Evolutionary conservation across 495 filamentous ascomycete species (phyloP).

Genomic region (Xylaria bambusicola): DNA sequence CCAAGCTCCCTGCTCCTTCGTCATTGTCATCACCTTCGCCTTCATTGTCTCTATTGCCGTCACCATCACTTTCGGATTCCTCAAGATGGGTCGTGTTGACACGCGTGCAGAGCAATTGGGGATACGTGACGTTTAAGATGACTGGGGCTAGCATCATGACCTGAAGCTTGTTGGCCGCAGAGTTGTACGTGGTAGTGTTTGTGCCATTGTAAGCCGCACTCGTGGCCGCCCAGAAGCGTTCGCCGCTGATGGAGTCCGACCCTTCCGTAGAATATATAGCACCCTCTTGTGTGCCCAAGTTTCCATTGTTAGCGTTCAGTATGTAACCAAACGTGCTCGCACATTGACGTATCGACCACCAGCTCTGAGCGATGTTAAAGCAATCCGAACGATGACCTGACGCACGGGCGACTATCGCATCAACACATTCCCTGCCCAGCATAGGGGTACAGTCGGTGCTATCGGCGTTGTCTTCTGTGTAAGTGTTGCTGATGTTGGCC

Average conservation of each 20-base stretch:
- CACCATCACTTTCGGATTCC: neutral
- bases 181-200: neutral
- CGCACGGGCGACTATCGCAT: neutral
- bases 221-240: neutral
- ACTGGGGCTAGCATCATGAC: conserved; percentile 7
- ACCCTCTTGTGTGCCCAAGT: neutral
- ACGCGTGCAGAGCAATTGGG: neutral
- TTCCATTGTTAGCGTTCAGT: conserved; percentile 28
- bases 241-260: neutral
- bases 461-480: neutral
- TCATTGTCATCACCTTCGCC: too few relatives aligned
- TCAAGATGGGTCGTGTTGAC: neutral
- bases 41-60: too few relatives aligned
- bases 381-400: neutral
- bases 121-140: conserved; percentile 19
- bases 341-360: neutral
- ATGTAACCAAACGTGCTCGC: conserved; percentile 28
- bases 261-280: too few relatives aligned
- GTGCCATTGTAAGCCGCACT: neutral
- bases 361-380: neutral
- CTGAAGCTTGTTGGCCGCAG: neutral
- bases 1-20: neutral
- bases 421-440: neutral
- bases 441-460: neutral
- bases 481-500: neutral